Percentiles rank a stretch among this genome's conserved stretches.
Evolutionary conservation across 2,329 filamentous ascomycete species (phyloP).

Genomic region (Colletotrichum sp.): DNA sequence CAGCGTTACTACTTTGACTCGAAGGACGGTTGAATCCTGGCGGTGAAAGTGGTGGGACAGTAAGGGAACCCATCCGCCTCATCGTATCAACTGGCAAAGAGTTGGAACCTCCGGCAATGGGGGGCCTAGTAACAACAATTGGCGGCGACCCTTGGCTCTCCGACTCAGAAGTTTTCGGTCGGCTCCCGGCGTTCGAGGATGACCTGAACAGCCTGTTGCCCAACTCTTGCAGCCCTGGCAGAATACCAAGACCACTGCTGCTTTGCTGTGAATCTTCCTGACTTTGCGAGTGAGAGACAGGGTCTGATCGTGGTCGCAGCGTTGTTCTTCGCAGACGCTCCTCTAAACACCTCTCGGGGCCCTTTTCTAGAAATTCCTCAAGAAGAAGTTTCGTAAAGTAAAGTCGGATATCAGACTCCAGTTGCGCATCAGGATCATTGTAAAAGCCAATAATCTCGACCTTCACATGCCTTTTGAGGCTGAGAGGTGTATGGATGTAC

Average conservation of each 20-base stretch:
- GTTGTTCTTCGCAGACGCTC: slow-evolving; percentile 49
- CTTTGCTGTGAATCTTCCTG: not conserved
- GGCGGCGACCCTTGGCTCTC: slow-evolving; percentile 31
- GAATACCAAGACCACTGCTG: not conserved
- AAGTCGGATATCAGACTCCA: slow-evolving; percentile 46
- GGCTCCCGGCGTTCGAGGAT: slow-evolving; percentile 3
- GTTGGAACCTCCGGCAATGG: slow-evolving; percentile 21
- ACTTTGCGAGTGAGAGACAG: not conserved
- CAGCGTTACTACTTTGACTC: slow-evolving; percentile 29
- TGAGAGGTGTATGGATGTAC: slow-evolving; percentile 46
- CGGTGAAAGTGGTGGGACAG: slow-evolving; percentile 32
- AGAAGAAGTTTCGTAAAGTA: slow-evolving; percentile 57
- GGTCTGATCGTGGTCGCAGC: not conserved
- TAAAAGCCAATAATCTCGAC: slow-evolving; percentile 66
- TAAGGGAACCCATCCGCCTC: slow-evolving; percentile 30
- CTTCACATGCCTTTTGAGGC: slow-evolving; percentile 56
- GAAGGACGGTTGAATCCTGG: slow-evolving; percentile 31
- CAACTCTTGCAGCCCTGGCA: not conserved
- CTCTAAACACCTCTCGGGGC: slow-evolving; percentile 58
- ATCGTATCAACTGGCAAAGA: not conserved
- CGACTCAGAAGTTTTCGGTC: slow-evolving; percentile 10
- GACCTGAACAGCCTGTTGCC: not conserved
- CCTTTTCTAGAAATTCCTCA: slow-evolving; percentile 58
- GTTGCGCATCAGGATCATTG: slow-evolving; percentile 49
- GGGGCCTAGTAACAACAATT: slow-evolving; percentile 39